Base-by-base conservation (phyloP, 1,284 basidiomycete genomes). In the Athelia psychrophila region DNA sequence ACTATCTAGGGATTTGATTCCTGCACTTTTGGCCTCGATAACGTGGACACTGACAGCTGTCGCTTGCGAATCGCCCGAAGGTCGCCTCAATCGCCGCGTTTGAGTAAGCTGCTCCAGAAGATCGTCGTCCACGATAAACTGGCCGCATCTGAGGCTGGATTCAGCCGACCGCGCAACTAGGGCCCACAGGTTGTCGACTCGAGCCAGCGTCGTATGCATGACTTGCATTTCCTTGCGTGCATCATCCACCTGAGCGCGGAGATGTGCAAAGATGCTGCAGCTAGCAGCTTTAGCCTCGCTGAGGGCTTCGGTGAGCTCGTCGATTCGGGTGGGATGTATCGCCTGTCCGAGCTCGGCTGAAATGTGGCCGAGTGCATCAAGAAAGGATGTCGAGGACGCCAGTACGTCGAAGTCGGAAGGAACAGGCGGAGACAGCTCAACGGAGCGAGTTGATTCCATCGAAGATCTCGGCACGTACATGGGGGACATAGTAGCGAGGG, bases 31-130 rank as follows among this genome's bases (percentile, higher is more conserved):
- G n/a, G n/a, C n/a, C n/a, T n/a, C n/a, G n/a, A n/a, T n/a, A n/a
- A n/a, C n/a, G n/a, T n/a, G n/a, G 63, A 68, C 47, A 16, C 38
- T 42, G 38, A 81, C 76, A n/a, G 69, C 71, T 0, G 82, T 83
- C 32, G 60, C 60, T 53, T 81, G 76, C 1, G 81, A 83, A 61
- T 84, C 81, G 61, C 80, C 77, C 20, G 81, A 83, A 24, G 75
- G 79, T 52, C 81, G 66, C 15, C 66, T 63, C 15, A 25, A 6
- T 20, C 48, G 13, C n/a, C 63, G 66, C 48, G 65, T 68, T 44
- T 64, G 65, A 33, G 63, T 61, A 54, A 42, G 38, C 38, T 42
- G n/a, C 38, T 6, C 16, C n/a, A 42, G n/a, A 9, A 42, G 38
- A 18, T 32, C 22, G 15, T 53, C 46, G 8, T n/a, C 48, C 55